Base-by-base conservation (phyloP, 257 asterid genomes). In the Pogostemon cablin region DNA sequence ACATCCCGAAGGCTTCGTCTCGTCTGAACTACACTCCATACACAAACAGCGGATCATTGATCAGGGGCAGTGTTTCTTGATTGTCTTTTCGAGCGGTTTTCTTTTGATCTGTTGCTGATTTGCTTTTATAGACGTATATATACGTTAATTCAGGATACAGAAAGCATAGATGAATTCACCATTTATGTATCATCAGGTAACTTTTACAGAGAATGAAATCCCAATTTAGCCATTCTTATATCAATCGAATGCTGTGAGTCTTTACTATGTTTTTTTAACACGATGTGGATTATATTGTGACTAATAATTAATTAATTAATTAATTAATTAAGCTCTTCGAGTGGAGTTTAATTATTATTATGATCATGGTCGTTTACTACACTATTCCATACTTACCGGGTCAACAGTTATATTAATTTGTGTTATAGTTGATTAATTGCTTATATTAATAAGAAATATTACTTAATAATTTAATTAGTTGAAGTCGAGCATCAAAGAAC, bases 221-320 rank as follows among this genome's bases (percentile, higher is more conserved):
- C 32, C 32, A 25, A 25, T 25, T 25, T 25, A 25, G 32, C 32
- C 32, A 25, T 25, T 25, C 32, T 25, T 25, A 25, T 25, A 25
- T 25, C 32, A 25, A 25, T 25, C 2, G 32, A 25, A 25, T 25
- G 32, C 32, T 25, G 32, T 1, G 32, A 25, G 32, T 25, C 32
- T 20, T 20, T 25, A 25, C 32, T 25, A 25, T 1, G 32, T 25
- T 25, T 25, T 25, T 25, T 25, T 0, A 25, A 25, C 32, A 25
- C 32, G 32, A 25, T 25, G 32, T 25, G 2, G 2, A 25, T 25
- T 25, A 25, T 25, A 25, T 25, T 46, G 48, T 39, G 20, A 5
- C 7, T 39, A 71, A n/a, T 61, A 39, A 49, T 5, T 69, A 8
- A 69, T 20, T 49, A 65, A 65, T 40, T n/a, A 6, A 57, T 15